A percentile compares a stretch with the other conserved stretches of the same genome.
Evolutionary conservation across 441 rosid genomes (phyloP).

Genomic region (Biscutella laevigata): DNA sequence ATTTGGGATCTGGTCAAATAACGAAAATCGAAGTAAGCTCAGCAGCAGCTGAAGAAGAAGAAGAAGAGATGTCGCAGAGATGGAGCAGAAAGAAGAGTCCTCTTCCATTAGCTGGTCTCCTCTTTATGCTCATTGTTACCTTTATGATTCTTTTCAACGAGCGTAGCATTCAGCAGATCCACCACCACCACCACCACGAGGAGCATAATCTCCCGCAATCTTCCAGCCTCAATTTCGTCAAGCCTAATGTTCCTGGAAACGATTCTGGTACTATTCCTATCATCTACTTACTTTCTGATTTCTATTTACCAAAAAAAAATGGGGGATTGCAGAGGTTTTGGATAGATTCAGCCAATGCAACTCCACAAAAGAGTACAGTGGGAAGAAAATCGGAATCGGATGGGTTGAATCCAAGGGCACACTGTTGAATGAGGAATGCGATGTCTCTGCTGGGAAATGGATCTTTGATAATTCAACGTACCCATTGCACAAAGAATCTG

Average conservation of each 20-base stretch:
- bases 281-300: constrained; percentile 2
- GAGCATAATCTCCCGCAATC: constrained; percentile 23
- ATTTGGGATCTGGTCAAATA: too few species aligned
- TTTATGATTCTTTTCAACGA: constrained; percentile 52
- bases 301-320: neutral
- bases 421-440: constrained; percentile 60
- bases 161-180: constrained; percentile 48
- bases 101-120: constrained; percentile 40
- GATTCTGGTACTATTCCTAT: constrained; percentile 31
- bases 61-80: too few species aligned
- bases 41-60: too few species aligned
- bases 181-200: constrained; percentile 26
- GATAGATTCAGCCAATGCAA: constrained; percentile 77
- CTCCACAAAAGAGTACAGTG: constrained; percentile 53
- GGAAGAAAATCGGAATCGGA: constrained; percentile 53
- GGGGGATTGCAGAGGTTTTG: constrained; percentile 60
- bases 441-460: constrained; percentile 83
- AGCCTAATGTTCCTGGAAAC: constrained; percentile 43
- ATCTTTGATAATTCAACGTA: constrained; percentile 60
- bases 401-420: too few species aligned
- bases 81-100: constrained; percentile 66
- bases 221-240: constrained; percentile 28
- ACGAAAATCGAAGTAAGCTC: too few species aligned
- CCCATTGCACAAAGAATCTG: constrained; percentile 69
- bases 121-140: constrained; percentile 38